Evolutionary conservation across 768 basidiomycete species (phyloP), one percentile per base, ranked within the genome.

Genomic region (Amanita pallidorosea): DNA sequence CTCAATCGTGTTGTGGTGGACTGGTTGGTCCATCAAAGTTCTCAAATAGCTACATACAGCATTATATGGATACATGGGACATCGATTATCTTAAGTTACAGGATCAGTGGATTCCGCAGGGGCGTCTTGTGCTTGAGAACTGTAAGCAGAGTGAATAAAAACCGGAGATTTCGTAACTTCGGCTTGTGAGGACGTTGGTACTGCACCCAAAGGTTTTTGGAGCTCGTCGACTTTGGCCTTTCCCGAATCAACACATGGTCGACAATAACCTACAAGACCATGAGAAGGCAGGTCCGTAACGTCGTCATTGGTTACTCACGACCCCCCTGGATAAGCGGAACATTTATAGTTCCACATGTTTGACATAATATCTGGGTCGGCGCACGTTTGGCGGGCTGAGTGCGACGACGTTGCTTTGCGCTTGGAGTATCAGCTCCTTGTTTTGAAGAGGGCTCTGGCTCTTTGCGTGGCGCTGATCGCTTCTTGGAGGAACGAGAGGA

Each of bases 301-400:
- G 27, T 17, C 42, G 7, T 6, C 45, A 45, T n/a, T 17, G 13
- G 49, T 5, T 22, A 73, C 85, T 73, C 56, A 87, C 86, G 74
- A 37, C 85, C 86, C 52, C 84, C 84, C 61, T 81, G 70, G 47
- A 87, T 77, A n/a, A 88, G 69, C 6, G 86, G 86, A 12, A 88
- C 85, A 58, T 85, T 82, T 13, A 73, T 76, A 60, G 77, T 73
- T 40, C 75, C 74, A 61, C 85, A 88, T 5, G 75, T 65, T 35
- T 73, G 65, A 55, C 85, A 88, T 29, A 70, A 66, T 8, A 77
- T 70, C 12, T 70, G 61, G 5, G 42, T 2, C 33, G 53, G 27
- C 27, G 34, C 29, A 11, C 40, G 41, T 27, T 51, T 51, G 9
- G 25, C 29, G 42, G 35, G 13, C 43, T 45, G 50, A 35, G 1